Conservation (phyloP, 2,329 filamentous ascomycete species). For the Aspergillus brasiliensis region DNA sequence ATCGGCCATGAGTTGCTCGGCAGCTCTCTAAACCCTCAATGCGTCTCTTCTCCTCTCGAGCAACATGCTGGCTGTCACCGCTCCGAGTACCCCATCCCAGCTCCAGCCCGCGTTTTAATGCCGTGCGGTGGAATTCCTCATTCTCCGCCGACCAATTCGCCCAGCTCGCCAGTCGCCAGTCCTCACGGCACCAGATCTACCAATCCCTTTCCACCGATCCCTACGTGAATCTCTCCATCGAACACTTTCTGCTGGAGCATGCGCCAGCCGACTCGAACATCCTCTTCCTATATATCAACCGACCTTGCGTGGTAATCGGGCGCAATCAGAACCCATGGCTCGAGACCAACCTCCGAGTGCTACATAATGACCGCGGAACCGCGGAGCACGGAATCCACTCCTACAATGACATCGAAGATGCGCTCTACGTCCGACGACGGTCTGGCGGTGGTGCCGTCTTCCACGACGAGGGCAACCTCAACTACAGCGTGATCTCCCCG, state of each 20-base stretch:
- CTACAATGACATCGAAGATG: slow-evolving; percentile 31
- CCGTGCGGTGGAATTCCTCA: slow-evolving; percentile 33
- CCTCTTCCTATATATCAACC: slow-evolving; percentile 85
- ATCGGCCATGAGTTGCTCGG: background rate
- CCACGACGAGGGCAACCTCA: slow-evolving; percentile 89
- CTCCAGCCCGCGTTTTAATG: background rate
- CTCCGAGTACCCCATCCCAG: slow-evolving; percentile 15
- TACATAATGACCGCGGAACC: slow-evolving; percentile 49
- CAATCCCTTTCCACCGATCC: slow-evolving; percentile 71
- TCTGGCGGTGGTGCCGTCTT: slow-evolving; percentile 93
- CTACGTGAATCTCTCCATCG: slow-evolving; percentile 88
- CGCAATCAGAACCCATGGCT: slow-evolving; percentile 98
- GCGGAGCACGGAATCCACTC: slow-evolving; percentile 14
- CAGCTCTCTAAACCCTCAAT: background rate
- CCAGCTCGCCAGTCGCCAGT: slow-evolving; percentile 35
- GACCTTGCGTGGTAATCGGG: slow-evolving; percentile 85
- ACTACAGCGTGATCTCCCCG: slow-evolving; percentile 90
- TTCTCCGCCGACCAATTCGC: slow-evolving; percentile 34
- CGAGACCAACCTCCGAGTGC: slow-evolving; percentile 73
- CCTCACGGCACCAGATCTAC: slow-evolving; percentile 64
- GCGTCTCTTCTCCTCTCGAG: slow-evolving; percentile 18
- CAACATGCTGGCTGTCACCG: slow-evolving; percentile 22
- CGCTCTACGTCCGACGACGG: slow-evolving; percentile 75
- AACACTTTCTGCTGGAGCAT: slow-evolving; percentile 82
- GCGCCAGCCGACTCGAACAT: slow-evolving; percentile 72